Conservation (phyloP, 2,329 filamentous ascomycete species). For the Endocalyx cinctus region DNA sequence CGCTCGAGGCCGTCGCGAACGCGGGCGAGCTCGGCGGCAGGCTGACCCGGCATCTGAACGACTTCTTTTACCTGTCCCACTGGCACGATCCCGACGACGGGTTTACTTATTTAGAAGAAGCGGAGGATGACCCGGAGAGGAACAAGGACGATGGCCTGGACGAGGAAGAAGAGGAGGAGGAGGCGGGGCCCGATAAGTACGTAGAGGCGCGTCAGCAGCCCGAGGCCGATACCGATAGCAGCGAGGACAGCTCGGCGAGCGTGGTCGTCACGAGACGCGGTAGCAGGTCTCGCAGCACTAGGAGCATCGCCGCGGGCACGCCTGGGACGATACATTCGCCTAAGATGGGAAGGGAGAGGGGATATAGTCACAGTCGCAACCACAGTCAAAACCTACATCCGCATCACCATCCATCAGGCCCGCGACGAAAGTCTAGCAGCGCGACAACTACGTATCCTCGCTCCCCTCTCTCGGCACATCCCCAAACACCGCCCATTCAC, state of each 20-base stretch:
- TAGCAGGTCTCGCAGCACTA: too few species aligned
- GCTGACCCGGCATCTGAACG: slow-evolving; percentile 62
- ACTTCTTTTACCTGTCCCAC: slow-evolving; percentile 84
- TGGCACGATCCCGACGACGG: slow-evolving; percentile 71
- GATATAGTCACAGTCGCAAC: slow-evolving; percentile 8
- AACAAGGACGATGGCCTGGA: slow-evolving; percentile 19
- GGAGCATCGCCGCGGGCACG: slow-evolving; percentile 5
- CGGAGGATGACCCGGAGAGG: slow-evolving; percentile 31
- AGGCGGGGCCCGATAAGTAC: slow-evolving; percentile 9
- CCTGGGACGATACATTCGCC: background rate
- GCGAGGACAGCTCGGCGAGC: slow-evolving; percentile 27
- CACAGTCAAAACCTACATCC: background rate
- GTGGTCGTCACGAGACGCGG: too few species aligned
- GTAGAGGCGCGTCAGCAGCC: too few species aligned
- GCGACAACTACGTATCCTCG: too few species aligned
- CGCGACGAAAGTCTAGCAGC: slow-evolving; percentile 28
- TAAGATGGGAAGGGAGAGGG: slow-evolving; percentile 3
- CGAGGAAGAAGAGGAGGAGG: slow-evolving; percentile 19
- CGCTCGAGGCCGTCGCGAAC: slow-evolving; percentile 40
- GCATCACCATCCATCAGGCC: background rate
- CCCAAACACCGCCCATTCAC: background rate
- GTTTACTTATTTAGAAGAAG: slow-evolving; percentile 69
- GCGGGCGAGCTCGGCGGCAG: slow-evolving; percentile 42
- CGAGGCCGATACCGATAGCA: slow-evolving; percentile 1
- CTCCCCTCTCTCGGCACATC: too few species aligned